phyloP scores from a whole-genome alignment of 2,329 filamentous ascomycete species.

The Lecanicillium sp. region DNA sequence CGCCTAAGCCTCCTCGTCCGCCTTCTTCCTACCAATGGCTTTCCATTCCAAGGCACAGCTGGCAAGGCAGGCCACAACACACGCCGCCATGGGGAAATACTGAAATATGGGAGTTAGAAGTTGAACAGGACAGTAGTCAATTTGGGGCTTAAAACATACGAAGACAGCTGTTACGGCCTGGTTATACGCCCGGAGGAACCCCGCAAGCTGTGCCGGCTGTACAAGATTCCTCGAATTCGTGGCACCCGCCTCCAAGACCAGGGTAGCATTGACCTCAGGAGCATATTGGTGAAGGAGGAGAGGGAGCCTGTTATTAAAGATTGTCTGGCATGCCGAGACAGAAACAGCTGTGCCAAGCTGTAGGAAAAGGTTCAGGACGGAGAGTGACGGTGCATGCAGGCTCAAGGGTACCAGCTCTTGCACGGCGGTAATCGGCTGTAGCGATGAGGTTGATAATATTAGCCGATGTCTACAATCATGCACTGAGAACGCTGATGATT shows the following conservation, averaged over 20 bases:
- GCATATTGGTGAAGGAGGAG: neutral
- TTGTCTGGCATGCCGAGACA: conserved; percentile 5
- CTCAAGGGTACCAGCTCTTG: conserved; percentile 1
- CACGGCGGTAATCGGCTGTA: conserved; percentile 5
- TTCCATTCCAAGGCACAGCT: conserved; percentile 3
- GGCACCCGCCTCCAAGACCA: conserved; percentile 3
- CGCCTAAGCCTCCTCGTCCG: neutral
- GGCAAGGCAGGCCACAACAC: neutral
- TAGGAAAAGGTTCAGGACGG: conserved; percentile 3
- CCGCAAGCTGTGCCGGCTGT: neutral
- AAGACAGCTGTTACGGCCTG: conserved; percentile 1
- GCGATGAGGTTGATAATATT: neutral
- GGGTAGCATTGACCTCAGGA: neutral
- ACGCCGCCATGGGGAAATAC: conserved; percentile 3
- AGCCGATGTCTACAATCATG: too few species aligned
- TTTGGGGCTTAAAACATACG: neutral
- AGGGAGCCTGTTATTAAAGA: neutral
- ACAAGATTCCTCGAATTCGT: neutral
- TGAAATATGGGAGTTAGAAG: neutral
- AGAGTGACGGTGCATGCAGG: neutral
- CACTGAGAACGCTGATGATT: too few species aligned
- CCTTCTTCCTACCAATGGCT: neutral
- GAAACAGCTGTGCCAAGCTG: conserved; percentile 5
- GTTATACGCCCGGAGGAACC: conserved; percentile 5
- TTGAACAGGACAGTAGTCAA: too few species aligned